Percentiles rank a stretch among this genome's conserved stretches.
Evolutionary conservation across 1,284 basidiomycete species (phyloP).

Genomic region (Apiotrichum montevideense): DNA sequence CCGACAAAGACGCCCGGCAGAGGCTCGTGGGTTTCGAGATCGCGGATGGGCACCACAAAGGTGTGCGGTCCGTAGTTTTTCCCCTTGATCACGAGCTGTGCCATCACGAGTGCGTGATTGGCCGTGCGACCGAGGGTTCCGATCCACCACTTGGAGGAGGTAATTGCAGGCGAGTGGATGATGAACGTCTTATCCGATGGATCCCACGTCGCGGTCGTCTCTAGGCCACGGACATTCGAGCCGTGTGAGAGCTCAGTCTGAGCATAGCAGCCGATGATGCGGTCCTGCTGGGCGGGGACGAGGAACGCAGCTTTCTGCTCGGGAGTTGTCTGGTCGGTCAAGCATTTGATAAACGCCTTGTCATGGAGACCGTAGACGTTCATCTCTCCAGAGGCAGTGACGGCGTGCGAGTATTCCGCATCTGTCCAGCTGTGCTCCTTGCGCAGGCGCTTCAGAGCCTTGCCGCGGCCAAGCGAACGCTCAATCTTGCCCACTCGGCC

Average conservation of each 20-base stretch:
- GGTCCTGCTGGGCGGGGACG: slow-evolving; percentile 7
- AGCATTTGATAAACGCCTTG: slow-evolving; percentile 11
- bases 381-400: slow-evolving; percentile 3
- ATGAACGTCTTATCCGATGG: slow-evolving; percentile 52
- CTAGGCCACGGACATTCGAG: slow-evolving; percentile 55
- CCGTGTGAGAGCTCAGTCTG: slow-evolving; percentile 52
- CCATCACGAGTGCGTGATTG: slow-evolving; percentile 55
- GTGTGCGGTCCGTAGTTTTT: slow-evolving; percentile 55
- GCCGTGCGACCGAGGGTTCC: slow-evolving; percentile 55
- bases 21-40: slow-evolving; percentile 49
- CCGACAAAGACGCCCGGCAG: slow-evolving; percentile 53
- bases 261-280: slow-evolving; percentile 53
- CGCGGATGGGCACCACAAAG: slow-evolving; percentile 53
- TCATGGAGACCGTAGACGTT: slow-evolving; percentile 11
- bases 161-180: slow-evolving; percentile 52
- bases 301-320: slow-evolving; percentile 12
- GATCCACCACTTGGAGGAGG: slow-evolving; percentile 54
- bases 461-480: slow-evolving; percentile 9
- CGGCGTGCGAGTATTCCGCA: slow-evolving; percentile 4
- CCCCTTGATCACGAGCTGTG: slow-evolving; percentile 53
- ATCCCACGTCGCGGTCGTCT: slow-evolving; percentile 56
- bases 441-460: slow-evolving; percentile 7
- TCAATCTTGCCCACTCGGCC: slow-evolving; percentile 1
- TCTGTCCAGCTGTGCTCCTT: slow-evolving; percentile 4
- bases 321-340: slow-evolving; percentile 8